A percentile compares a stretch with the other conserved stretches of the same genome.
Conservation (phyloP, 495 filamentous ascomycete species). For the Xanthoparmelia taractica region DNA sequence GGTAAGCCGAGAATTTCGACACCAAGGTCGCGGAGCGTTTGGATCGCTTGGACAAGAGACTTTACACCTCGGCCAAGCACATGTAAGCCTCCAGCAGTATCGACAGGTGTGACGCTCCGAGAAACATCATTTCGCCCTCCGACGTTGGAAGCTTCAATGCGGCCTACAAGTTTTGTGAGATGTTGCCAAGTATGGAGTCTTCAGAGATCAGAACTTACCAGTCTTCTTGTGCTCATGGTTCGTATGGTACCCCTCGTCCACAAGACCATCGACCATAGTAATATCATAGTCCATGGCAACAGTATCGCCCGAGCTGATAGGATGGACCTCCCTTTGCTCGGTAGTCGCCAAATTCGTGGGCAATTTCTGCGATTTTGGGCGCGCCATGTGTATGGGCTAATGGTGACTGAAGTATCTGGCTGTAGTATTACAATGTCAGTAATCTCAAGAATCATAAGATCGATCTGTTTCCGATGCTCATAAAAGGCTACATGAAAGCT, state of each 20-base stretch:
- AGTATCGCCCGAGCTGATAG: constrained; percentile 14
- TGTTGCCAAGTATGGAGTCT: background rate
- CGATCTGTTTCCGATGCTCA: too few species aligned
- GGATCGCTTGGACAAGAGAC: constrained; percentile 39
- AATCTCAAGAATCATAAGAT: too few species aligned
- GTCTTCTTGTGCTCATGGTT: background rate
- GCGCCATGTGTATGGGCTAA: constrained; percentile 6
- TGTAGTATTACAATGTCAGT: too few species aligned
- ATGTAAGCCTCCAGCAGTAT: constrained; percentile 24
- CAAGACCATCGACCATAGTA: background rate
- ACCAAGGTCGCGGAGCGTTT: constrained; percentile 40
- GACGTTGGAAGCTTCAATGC: background rate
- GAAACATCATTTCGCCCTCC: background rate
- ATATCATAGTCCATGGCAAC: constrained; percentile 10
- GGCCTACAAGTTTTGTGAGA: background rate
- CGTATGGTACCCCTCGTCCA: background rate
- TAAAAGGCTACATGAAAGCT: background rate
- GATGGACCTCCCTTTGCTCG: background rate
- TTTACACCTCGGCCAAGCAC: constrained; percentile 37
- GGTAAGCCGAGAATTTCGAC: constrained; percentile 50
- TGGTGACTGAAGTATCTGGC: background rate
- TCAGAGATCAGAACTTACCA: background rate
- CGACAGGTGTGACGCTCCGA: background rate
- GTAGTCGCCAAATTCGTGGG: background rate
- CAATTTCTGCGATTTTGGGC: background rate